Percentiles rank a stretch among this genome's conserved stretches.
Conservation (phyloP, 805 yeast species). For the Candida rishiriensis region DNA sequence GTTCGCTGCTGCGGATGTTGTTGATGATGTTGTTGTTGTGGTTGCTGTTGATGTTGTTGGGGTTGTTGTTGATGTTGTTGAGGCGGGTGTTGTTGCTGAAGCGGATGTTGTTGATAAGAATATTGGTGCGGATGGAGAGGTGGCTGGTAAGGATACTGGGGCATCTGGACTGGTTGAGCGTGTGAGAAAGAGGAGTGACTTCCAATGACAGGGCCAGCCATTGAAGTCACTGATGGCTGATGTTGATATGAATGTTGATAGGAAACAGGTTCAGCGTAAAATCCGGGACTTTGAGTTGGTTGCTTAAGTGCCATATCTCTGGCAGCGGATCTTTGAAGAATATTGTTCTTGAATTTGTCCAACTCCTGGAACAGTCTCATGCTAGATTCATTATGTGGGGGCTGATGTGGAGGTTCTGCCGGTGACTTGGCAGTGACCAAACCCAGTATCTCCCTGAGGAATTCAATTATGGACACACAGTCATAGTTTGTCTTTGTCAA, state of each 20-base stretch:
- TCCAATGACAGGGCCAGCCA: constrained; percentile 1
- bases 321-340: constrained; percentile 28
- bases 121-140: constrained; percentile 4
- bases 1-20: constrained; percentile 7
- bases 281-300: constrained; percentile 16
- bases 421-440: constrained; percentile 7
- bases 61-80: constrained; percentile 7
- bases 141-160: constrained; percentile 14
- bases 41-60: constrained; percentile 17
- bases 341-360: constrained; percentile 24
- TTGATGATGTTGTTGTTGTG: constrained; percentile 10
- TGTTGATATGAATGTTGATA: constrained; percentile 2
- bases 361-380: constrained; percentile 16
- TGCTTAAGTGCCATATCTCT: constrained; percentile 28
- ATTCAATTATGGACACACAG: constrained; percentile 46
- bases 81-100: constrained; percentile 2
- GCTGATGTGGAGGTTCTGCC: constrained; percentile 6
- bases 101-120: constrained; percentile 14
- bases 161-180: constrained; percentile 1
- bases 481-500: constrained; percentile 48
- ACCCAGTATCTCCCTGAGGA: constrained; percentile 22
- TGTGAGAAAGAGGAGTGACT: background rate
- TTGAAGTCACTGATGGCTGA: constrained; percentile 1
- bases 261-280: constrained; percentile 9
- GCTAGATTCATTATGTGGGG: constrained; percentile 5